Conservation (phyloP, 2,329 filamentous ascomycete genomes). For the Arthrobotrys pseudoclavata region DNA sequence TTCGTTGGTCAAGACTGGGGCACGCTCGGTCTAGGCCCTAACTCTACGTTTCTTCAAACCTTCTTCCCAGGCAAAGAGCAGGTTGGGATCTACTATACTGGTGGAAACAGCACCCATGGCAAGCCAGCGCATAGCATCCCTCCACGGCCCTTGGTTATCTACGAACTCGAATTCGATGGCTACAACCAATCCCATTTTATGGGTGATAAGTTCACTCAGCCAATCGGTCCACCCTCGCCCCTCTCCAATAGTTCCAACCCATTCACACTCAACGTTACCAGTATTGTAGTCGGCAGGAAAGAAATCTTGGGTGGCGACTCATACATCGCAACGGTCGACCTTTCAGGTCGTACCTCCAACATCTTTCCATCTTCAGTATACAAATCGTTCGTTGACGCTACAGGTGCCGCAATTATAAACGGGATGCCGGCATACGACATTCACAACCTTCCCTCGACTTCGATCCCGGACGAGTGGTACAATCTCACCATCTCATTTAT, state of each 20-base stretch:
- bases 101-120: constrained; percentile 29
- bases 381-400: constrained; percentile 11
- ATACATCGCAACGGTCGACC: constrained; percentile 19
- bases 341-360: constrained; percentile 8
- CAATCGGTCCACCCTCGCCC: constrained; percentile 24
- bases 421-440: neutral
- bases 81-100: constrained; percentile 28
- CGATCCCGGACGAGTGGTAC: constrained; percentile 7
- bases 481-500: constrained; percentile 37
- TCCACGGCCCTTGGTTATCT: neutral
- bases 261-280: constrained; percentile 32
- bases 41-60: constrained; percentile 34
- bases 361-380: constrained; percentile 11
- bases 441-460: neutral
- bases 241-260: constrained; percentile 22
- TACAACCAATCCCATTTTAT: constrained; percentile 31
- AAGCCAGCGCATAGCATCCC: constrained; percentile 12
- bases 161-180: constrained; percentile 38
- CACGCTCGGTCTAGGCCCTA: constrained; percentile 26
- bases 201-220: constrained; percentile 19
- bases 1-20: neutral
- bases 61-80: constrained; percentile 39
- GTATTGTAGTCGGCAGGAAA: constrained; percentile 1
- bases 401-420: neutral
- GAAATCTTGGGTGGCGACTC: constrained; percentile 6